Evolutionary conservation across 805 yeast genomes (phyloP).

Genomic region (Jamesozyma lodderae): DNA sequence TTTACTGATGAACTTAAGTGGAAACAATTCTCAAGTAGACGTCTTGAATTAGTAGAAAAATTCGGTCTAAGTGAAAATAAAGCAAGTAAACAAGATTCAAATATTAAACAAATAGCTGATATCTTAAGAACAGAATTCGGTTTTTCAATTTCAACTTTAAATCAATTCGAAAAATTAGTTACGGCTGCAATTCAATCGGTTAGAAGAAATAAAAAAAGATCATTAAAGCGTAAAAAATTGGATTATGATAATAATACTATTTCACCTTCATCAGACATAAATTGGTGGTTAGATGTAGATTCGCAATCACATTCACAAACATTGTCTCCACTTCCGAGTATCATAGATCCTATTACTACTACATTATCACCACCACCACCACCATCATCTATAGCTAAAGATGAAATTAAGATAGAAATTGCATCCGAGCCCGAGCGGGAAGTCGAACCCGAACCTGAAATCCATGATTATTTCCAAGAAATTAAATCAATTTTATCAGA

Average conservation of each 20-base stretch:
- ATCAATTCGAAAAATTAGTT: conserved; percentile 82
- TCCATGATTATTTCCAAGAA: too few relatives aligned
- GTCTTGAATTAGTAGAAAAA: conserved; percentile 81
- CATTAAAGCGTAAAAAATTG: conserved; percentile 29
- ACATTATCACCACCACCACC: too few relatives aligned
- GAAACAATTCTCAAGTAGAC: conserved; percentile 80
- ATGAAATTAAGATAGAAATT: too few relatives aligned
- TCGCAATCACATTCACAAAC: too few relatives aligned
- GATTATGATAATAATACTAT: conserved; percentile 3
- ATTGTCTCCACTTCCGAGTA: too few relatives aligned
- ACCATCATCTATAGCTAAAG: too few relatives aligned
- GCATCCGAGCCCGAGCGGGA: too few relatives aligned
- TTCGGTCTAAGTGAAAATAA: conserved; percentile 51
- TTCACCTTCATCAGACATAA: too few relatives aligned
- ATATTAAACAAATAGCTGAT: conserved; percentile 69
- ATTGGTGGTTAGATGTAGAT: too few relatives aligned
- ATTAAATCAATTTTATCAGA: conserved; percentile 8
- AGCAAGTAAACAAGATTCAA: conserved; percentile 87
- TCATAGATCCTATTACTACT: too few relatives aligned
- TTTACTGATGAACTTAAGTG: conserved; percentile 76
- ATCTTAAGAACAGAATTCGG: conserved; percentile 69
- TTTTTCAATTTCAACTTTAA: conserved; percentile 45
- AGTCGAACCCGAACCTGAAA: too few relatives aligned
- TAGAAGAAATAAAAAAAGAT: conserved; percentile 75
- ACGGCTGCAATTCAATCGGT: conserved; percentile 93